Evolutionary conservation across 306 rosid species (phyloP).

Genomic region (Ormosia emarginata): DNA sequence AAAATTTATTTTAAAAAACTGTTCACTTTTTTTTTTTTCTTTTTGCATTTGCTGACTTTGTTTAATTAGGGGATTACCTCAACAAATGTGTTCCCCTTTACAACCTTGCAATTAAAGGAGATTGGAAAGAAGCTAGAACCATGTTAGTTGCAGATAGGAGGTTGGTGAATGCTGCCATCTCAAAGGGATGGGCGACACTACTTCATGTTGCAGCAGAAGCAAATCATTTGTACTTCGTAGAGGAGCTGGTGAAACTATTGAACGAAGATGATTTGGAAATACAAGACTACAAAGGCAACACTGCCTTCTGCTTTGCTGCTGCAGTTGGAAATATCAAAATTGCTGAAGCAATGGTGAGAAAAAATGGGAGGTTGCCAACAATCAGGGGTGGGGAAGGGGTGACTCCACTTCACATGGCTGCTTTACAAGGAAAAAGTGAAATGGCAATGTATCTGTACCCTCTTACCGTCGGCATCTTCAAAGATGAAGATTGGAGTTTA

Average conservation of each 20-base stretch:
- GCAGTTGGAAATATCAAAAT: neutral
- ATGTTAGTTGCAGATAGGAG: neutral
- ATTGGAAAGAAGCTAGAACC: conserved; percentile 7
- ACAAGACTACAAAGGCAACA: conserved; percentile 15
- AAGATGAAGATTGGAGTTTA: neutral
- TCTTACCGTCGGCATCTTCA: neutral
- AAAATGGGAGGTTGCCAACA: neutral
- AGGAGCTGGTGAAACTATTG: neutral
- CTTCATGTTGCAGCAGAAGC: conserved; percentile 25
- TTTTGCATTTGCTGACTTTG: too few relatives aligned
- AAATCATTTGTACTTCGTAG: neutral
- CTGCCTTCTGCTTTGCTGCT: conserved; percentile 27
- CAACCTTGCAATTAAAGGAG: conserved; percentile 11
- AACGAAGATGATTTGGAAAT: neutral
- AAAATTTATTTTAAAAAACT: too few relatives aligned
- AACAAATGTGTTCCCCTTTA: conserved; percentile 17
- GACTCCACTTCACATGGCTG: conserved; percentile 25
- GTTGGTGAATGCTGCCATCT: neutral
- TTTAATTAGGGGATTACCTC: neutral
- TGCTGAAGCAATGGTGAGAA: neutral
- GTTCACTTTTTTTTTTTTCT: too few relatives aligned
- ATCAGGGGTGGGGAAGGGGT: conserved; percentile 4
- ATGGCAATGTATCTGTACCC: conserved; percentile 8
- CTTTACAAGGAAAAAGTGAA: conserved; percentile 3
- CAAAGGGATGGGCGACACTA: neutral